Evolutionary conservation across 2,329 filamentous ascomycete species (phyloP), one percentile per base, ranked within the genome.

Genomic region (Cordyceps militaris): DNA sequence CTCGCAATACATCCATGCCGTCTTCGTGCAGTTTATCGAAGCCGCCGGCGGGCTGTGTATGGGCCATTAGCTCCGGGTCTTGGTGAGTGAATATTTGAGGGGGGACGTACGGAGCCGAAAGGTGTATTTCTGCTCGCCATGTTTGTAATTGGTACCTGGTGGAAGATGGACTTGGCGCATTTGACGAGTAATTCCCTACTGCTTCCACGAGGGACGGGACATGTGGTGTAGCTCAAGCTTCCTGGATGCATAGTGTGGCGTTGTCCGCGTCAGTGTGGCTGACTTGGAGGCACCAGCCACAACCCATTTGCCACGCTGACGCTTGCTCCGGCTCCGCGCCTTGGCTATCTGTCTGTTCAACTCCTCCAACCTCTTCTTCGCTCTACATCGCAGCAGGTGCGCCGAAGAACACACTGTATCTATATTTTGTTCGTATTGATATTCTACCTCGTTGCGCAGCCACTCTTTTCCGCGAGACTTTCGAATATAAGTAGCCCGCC

Each of bases 1-100:
- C 72, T 36, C 66, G 66, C 48, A 73, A 69, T 57, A 77, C 64
- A 23, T 70, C 63, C 53, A 71, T 68, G 34, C 73, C 64, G 59
- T 73, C 70, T 56, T 70, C 64, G 60, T 71, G 67, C 50, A 77
- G 72, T 66, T 75, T 76, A 65, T 67, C 67, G 53, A 75, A 67
- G 57, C 70, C 66, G 59, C 72, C 70, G 60, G 67, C 64, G 57
- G 66, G 62, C 73, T 75, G 61, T 26, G 63, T 30, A 28, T 3
- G 1, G n/a, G 34, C 24, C 30, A 14, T 56, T 24, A 42, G 43
- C 24, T 4, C n/a, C 24, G n/a, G 44, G n/a, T 26, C 10, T 13
- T 23, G 21, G 19, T 2, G 16, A 14, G 13, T 11, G 9, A 36
- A 24, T 42, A 65, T 66, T n/a, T n/a, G 3, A 21, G 47, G 54